Conservation (phyloP, 1,284 basidiomycete species). For the Trametes hirsuta region DNA sequence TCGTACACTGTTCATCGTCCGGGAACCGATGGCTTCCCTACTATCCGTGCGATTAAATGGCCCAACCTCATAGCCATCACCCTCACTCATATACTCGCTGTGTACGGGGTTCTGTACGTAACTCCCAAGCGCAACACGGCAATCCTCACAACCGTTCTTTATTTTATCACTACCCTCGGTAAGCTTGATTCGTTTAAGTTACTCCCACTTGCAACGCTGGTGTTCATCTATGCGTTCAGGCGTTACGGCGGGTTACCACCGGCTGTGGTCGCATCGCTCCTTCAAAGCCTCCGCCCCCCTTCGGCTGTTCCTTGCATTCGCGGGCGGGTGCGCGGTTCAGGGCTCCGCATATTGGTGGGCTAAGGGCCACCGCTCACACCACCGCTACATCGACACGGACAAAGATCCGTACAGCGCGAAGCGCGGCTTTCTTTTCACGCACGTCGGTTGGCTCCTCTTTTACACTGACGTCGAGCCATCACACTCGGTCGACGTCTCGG, state of each 20-base stretch:
- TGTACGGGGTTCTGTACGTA: constrained; percentile 1
- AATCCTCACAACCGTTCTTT: constrained; percentile 3
- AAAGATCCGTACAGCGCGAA: constrained; percentile 94
- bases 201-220: neutral
- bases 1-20: neutral
- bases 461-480: constrained; percentile 89
- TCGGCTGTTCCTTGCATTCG: constrained; percentile 77
- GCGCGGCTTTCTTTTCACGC: constrained; percentile 81
- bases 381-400: constrained; percentile 94
- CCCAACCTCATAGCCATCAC: constrained; percentile 1
- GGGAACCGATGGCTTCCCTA: neutral
- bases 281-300: constrained; percentile 85
- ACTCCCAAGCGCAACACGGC: neutral
- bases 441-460: constrained; percentile 92
- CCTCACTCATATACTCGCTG: neutral
- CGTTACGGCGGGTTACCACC: constrained; percentile 73
- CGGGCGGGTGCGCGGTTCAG: constrained; percentile 86
- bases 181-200: neutral
- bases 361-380: constrained; percentile 92
- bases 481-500: constrained; percentile 79
- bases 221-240: neutral
- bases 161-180: constrained; percentile 6
- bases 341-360: constrained; percentile 96
- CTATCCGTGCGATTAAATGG: constrained; percentile 4
- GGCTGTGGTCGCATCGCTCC: constrained; percentile 89